phyloP scores from a whole-genome alignment of 805 yeast species.

The Metschnikowia henanensis region DNA sequence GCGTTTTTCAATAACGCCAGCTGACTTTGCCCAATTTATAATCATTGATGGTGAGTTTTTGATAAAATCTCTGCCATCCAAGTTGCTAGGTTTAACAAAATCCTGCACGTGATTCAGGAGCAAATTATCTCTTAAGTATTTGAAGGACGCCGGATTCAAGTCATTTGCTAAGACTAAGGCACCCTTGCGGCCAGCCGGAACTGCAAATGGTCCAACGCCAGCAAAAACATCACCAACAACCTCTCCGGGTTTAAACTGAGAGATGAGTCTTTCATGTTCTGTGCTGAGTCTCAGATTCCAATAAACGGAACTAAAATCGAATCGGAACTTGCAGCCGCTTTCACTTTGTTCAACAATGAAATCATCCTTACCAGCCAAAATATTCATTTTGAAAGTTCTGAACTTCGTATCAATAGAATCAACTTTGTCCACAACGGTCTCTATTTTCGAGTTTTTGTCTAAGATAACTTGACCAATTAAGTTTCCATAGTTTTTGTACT shows the following conservation, averaged over 20 bases:
- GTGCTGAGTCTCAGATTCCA: constrained; percentile 97
- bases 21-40: constrained; percentile 41
- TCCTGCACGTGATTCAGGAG: constrained; percentile 56
- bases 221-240: constrained; percentile 96
- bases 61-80: constrained; percentile 86
- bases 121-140: constrained; percentile 67
- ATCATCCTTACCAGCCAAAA: constrained; percentile 81
- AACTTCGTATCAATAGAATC: constrained; percentile 85
- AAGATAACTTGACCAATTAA: constrained; percentile 88
- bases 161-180: constrained; percentile 89
- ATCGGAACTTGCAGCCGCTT: constrained; percentile 78
- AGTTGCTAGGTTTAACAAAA: constrained; percentile 62
- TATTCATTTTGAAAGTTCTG: constrained; percentile 92
- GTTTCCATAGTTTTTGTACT: constrained; percentile 76
- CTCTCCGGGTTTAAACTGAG: constrained; percentile 58
- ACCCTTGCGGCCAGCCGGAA: constrained; percentile 89
- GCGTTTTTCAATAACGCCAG: constrained; percentile 36
- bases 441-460: constrained; percentile 80
- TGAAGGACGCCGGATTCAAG: constrained; percentile 82
- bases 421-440: constrained; percentile 89
- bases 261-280: constrained; percentile 84
- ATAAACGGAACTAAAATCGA: constrained; percentile 91
- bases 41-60: constrained; percentile 54
- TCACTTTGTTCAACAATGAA: constrained; percentile 84
- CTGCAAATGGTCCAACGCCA: constrained; percentile 98